These are phyloP conservation scores for Perkinsus olseni DNA, from an alignment of 169 alveolate genomes.

Conservation along the genomic window DNA sequence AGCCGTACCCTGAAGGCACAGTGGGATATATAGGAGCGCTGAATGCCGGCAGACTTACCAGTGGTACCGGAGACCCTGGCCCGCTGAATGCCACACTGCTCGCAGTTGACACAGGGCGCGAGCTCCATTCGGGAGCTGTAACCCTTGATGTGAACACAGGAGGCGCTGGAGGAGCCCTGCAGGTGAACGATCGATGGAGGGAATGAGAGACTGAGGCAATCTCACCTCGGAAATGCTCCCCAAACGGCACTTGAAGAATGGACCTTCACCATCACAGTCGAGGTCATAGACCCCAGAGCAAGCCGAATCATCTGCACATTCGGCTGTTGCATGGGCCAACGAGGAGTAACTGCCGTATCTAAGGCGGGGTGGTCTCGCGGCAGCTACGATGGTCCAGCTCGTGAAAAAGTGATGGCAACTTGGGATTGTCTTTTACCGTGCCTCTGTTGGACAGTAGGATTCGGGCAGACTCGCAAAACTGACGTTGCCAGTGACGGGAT, in stretches of 20 bases:
- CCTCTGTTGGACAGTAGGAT: not conserved
- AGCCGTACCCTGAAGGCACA: not conserved
- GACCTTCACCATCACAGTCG: not conserved
- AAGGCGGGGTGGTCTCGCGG: no score
- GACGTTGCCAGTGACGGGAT: not conserved
- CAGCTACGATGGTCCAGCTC: no score
- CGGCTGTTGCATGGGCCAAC: not conserved
- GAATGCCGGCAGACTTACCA: not conserved
- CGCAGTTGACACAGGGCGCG: not conserved
- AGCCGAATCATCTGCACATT: not conserved
- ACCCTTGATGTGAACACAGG: not conserved
- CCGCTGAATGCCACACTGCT: not conserved
- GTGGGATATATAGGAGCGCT: not conserved
- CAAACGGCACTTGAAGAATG: not conserved
- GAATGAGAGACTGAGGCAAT: not conserved
- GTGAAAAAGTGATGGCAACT: no score
- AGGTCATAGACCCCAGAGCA: not conserved
- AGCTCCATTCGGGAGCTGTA: not conserved
- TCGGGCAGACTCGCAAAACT: not conserved
- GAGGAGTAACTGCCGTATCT: not conserved
- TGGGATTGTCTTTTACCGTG: not conserved
- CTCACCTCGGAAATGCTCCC: not conserved
- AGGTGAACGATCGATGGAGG: not conserved
- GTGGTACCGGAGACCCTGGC: not conserved
- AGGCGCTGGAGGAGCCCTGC: not conserved